Base-by-base conservation (phyloP, 768 basidiomycete species). In the Psilocybe azurescens region DNA sequence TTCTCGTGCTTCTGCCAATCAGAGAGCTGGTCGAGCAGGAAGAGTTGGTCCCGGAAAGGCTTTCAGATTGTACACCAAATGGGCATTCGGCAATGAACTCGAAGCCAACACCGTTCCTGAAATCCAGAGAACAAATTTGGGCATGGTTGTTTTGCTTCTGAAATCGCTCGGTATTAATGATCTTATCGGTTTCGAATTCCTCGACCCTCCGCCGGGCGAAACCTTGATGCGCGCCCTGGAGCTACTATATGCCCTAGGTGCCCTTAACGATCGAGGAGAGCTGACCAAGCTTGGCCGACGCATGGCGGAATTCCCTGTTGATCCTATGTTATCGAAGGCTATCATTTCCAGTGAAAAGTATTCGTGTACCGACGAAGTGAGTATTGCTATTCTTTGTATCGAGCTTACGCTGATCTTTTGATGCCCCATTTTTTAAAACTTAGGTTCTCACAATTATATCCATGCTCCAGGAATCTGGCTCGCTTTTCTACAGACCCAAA, bases 261-360 rank as follows among this genome's bases (percentile, higher is more conserved):
- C 97, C 0, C 81, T 99, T 63, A 99, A 99, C 73, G 96, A 99
- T 73, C 82, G 92, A 58, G 97, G 97, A 6, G 97, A 99, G 74
- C 75, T 99, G 65, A 99, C 97, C 16, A 95, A 98, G 70, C 85
- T 99, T 38, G 97, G 97, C 1, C 83, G 97, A 61, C 80, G 96
- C 57, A 99, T 99, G 97, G 96, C 97, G 0, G 97, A 99, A 73
- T 99, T 99, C 77, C 97, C 95, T 9, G 95, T 99, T 18, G 97
- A 99, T 70, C 97, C 97, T 5, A 97, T 97, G 91, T 77, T 99
- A 67, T 94, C 93, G 28, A 99, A 98, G 75, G 89, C 91, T 5
- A 97, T 99, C 73, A 95, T 99, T 63, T 91, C 94, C 49, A 97
- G 95, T 72, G 97, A 99, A 73, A 85, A 91, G 59, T 99, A 94